Conservation (phyloP, 2,329 filamentous ascomycete genomes). For the Dactylellina cionopaga region DNA sequence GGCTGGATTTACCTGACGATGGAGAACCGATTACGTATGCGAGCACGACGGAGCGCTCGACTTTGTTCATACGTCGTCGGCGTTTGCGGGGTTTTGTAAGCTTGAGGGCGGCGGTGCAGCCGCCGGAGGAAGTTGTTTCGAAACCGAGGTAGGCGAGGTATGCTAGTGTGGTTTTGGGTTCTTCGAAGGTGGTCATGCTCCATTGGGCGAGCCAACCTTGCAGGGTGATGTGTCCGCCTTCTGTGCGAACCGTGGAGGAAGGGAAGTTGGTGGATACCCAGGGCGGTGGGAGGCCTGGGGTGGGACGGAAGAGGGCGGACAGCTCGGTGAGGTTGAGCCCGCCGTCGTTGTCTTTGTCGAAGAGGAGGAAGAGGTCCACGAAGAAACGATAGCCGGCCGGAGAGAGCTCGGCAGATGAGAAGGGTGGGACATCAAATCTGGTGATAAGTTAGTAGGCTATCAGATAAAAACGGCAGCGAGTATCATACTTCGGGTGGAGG, state of each 20-base stretch:
- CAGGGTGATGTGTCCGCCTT: slow-evolving; percentile 91
- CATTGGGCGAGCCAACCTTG: slow-evolving; percentile 98
- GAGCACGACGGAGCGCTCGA: slow-evolving; percentile 92
- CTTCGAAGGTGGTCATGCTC: slow-evolving; percentile 99
- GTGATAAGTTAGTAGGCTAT: background rate
- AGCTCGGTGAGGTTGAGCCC: slow-evolving; percentile 88
- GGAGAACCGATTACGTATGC: slow-evolving; percentile 90
- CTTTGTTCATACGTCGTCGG: slow-evolving; percentile 79
- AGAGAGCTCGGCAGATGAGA: slow-evolving; percentile 90
- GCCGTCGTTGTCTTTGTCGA: slow-evolving; percentile 97
- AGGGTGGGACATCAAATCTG: slow-evolving; percentile 86
- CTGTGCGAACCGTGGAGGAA: slow-evolving; percentile 91
- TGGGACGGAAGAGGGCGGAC: slow-evolving; percentile 87
- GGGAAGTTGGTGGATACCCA: slow-evolving; percentile 93
- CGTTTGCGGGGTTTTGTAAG: slow-evolving; percentile 91
- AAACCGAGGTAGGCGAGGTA: slow-evolving; percentile 97
- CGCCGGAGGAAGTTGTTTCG: slow-evolving; percentile 79
- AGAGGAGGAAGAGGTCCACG: slow-evolving; percentile 91
- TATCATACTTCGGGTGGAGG: slow-evolving; percentile 81
- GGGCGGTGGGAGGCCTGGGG: slow-evolving; percentile 83
- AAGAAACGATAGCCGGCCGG: slow-evolving; percentile 97
- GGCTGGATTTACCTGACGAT: slow-evolving; percentile 83
- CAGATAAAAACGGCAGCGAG: slow-evolving; percentile 75
- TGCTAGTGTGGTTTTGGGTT: slow-evolving; percentile 91
- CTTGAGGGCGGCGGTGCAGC: slow-evolving; percentile 84